These are phyloP conservation scores for Stemphylium vesicarium DNA, from an alignment of 2,329 filamentous ascomycete species.

Conservation along the genomic window DNA sequence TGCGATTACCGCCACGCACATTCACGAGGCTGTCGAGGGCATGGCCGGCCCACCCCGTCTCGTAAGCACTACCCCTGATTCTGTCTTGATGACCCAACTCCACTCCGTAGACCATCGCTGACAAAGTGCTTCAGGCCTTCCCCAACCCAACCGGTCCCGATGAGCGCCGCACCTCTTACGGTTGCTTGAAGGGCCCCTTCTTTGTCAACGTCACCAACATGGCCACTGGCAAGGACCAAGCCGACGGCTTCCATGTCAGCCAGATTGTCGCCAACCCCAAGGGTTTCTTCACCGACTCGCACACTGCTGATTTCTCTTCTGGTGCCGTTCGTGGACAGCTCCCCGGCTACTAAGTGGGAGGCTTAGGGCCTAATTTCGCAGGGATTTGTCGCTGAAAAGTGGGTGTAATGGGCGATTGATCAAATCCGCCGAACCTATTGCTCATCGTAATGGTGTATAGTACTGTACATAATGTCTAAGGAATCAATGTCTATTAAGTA, in stretches of 20 bases:
- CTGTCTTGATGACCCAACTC: background rate
- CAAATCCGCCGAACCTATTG: background rate
- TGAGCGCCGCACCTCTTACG: conserved; percentile 33
- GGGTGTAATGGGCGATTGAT: too few species aligned
- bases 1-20: conserved; percentile 61
- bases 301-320: conserved; percentile 57
- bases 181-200: conserved; percentile 40
- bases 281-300: conserved; percentile 61
- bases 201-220: conserved; percentile 41
- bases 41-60: conserved; percentile 58
- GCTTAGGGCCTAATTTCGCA: background rate
- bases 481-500: too few species aligned
- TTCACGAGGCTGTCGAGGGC: conserved; percentile 58
- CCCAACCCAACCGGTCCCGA: conserved; percentile 47
- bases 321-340: conserved; percentile 61
- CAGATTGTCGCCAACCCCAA: conserved; percentile 60
- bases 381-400: background rate
- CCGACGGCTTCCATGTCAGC: conserved; percentile 56
- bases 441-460: background rate
- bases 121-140: conserved; percentile 12
- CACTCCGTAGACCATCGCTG: background rate
- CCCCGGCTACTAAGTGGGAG: background rate
- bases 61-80: conserved; percentile 33
- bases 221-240: conserved; percentile 50
- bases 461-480: too few species aligned